phyloP scores from a whole-genome alignment of 345 rosid genomes.

The Dimocarpus longan region DNA sequence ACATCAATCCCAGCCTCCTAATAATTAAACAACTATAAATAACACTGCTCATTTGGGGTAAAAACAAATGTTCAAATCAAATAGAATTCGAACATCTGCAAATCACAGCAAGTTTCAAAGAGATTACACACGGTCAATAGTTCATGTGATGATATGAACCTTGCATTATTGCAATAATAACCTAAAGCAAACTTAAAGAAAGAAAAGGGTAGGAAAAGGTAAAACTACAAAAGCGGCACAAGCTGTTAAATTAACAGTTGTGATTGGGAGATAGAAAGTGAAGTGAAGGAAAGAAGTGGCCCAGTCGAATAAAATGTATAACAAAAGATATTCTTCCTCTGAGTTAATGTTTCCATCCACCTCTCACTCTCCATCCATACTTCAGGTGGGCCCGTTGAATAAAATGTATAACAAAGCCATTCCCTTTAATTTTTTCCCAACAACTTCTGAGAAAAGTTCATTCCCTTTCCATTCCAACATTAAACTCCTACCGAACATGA shows the following conservation, averaged over 20 bases:
- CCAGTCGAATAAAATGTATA: neutral
- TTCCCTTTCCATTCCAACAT: neutral
- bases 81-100: neutral
- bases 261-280: neutral
- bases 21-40: conserved; percentile 21
- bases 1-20: conserved; percentile 98
- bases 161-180: too few species aligned
- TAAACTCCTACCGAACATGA: neutral
- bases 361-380: neutral
- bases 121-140: neutral
- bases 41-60: neutral
- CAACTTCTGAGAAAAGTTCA: neutral
- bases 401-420: too few species aligned
- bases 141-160: neutral
- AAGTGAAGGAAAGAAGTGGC: neutral
- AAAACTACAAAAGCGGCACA: neutral
- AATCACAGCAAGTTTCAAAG: neutral
- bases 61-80: neutral
- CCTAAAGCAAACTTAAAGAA: neutral
- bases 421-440: neutral
- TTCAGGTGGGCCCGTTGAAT: neutral
- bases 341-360: neutral
- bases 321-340: neutral
- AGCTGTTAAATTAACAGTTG: neutral
- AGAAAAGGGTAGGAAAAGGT: neutral